Evolutionary conservation across 352 stramenopile species (phyloP), one percentile per base, ranked within the genome.

Genomic region (Thalassiosira gravida): DNA sequence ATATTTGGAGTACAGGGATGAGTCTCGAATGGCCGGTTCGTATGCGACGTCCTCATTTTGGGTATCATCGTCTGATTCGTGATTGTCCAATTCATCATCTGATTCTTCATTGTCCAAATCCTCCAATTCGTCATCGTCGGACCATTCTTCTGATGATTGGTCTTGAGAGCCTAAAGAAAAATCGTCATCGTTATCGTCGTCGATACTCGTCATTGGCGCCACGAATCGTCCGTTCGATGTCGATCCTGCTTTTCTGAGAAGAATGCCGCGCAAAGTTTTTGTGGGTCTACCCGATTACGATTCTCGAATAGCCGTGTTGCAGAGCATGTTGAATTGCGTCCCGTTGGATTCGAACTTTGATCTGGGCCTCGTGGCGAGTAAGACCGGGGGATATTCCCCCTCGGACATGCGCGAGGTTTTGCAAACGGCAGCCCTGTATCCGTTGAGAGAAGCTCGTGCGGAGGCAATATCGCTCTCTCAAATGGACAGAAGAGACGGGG

Each of bases 221-320:
- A 98, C 96, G 11, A 99, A 99, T 82, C 92, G 98, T 24, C 96
- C 97, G 13, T 98, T 97, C 95, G 96, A 98, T 73, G 87, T 98
- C 14, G 97, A 99, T 80, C 95, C 96, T 59, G 97, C 96, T 29
- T 97, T 98, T 88, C 91, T 97, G 55, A 87, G 95, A 87, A 90
- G 96, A 88, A 96, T 92, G 72, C 80, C 85, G 20, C 95, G 96
- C 73, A 92, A 92, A 32, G 93, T 97, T 67, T 97, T 96, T 68
- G 92, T 96, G 92, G 86, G 32, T 57, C 81, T 85, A 18, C 83
- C 73, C 1, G 63, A 86, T 75, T 56, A 76, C 32, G 49, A 73
- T 3, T 74, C 62, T 30, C 88, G 73, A 74, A 85, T 66, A 82
- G 91, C 80, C 68, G 83, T 74, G 49, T 94, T 82, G 85, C 94